Evolutionary conservation across 768 basidiomycete species (phyloP).

Genomic region (Cyclocybe aegerita): DNA sequence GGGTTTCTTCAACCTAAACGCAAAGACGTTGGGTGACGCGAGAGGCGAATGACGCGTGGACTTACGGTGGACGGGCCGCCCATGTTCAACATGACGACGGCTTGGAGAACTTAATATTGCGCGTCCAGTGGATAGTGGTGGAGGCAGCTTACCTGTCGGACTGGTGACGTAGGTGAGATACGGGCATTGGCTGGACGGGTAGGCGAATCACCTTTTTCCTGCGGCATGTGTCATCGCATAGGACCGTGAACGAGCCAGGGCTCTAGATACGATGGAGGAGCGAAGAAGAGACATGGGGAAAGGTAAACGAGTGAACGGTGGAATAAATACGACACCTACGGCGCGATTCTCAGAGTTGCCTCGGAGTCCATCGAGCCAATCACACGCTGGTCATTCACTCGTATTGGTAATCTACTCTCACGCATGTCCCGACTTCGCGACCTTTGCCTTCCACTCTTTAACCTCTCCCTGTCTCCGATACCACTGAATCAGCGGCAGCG

Average conservation of each 20-base stretch:
- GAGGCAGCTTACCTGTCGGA: constrained; percentile 54
- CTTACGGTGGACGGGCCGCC: constrained; percentile 91
- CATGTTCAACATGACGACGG: constrained; percentile 98
- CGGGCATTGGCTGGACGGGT: constrained; percentile 2
- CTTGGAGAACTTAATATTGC: constrained; percentile 32
- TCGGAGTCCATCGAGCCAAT: constrained; percentile 13
- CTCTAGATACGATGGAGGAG: constrained; percentile 12
- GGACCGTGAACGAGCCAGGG: constrained; percentile 20
- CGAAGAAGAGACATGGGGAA: constrained; percentile 18
- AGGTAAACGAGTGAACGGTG: constrained; percentile 14
- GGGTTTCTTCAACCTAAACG: constrained; percentile 82
- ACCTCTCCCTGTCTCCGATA: constrained; percentile 15
- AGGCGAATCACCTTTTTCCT: constrained; percentile 25
- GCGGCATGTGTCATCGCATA: constrained; percentile 18
- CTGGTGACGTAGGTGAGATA: constrained; percentile 30
- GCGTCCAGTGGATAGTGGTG: constrained; percentile 6
- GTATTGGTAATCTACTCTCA: constrained; percentile 8
- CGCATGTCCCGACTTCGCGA: constrained; percentile 7
- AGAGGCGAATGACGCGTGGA: constrained; percentile 8
- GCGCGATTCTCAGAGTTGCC: background rate
- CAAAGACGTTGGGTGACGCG: constrained; percentile 6
- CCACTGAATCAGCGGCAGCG: constrained; percentile 48
- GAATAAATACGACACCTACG: constrained; percentile 8
- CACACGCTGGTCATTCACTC: constrained; percentile 9
- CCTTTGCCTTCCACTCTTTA: constrained; percentile 7